Conservation (phyloP, 768 basidiomycete species). For the Tulasnella sp. region DNA sequence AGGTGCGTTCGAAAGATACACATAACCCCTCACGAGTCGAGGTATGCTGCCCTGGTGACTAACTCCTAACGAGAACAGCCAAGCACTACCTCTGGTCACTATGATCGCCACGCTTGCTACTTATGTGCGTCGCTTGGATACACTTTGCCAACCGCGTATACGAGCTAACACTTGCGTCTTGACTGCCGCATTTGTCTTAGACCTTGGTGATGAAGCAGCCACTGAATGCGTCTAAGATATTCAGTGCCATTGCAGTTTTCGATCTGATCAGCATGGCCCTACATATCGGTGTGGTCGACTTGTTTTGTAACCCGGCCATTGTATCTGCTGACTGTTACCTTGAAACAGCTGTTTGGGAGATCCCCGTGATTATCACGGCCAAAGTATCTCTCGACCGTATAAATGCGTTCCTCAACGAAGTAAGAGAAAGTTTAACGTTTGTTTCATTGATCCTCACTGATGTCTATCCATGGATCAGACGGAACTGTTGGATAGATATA, state of each 20-base stretch:
- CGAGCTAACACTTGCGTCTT: no score
- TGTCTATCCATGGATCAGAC: slow-evolving; percentile 20
- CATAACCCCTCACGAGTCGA: no score
- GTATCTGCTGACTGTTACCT: no score
- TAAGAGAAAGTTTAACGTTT: neutral
- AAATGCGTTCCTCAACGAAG: slow-evolving; percentile 36
- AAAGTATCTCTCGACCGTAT: slow-evolving; percentile 57
- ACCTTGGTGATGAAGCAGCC: slow-evolving; percentile 31
- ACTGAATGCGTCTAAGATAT: slow-evolving; percentile 32
- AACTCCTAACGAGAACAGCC: no score
- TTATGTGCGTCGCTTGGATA: slow-evolving; percentile 41
- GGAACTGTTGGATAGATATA: slow-evolving; percentile 27
- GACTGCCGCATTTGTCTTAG: neutral
- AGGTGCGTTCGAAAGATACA: no score
- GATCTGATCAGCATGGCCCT: slow-evolving; percentile 43
- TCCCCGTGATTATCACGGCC: slow-evolving; percentile 29
- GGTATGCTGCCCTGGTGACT: no score
- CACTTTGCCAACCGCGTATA: no score
- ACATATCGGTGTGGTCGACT: neutral
- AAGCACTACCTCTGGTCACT: slow-evolving; percentile 46
- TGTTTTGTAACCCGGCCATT: no score
- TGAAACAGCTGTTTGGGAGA: slow-evolving; percentile 25
- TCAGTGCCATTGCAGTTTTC: slow-evolving; percentile 45
- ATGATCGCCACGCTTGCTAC: slow-evolving; percentile 56
- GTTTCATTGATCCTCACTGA: neutral